Evolutionary conservation across 805 yeast species (phyloP).

Genomic region (Spathaspora hagerdaliae): DNA sequence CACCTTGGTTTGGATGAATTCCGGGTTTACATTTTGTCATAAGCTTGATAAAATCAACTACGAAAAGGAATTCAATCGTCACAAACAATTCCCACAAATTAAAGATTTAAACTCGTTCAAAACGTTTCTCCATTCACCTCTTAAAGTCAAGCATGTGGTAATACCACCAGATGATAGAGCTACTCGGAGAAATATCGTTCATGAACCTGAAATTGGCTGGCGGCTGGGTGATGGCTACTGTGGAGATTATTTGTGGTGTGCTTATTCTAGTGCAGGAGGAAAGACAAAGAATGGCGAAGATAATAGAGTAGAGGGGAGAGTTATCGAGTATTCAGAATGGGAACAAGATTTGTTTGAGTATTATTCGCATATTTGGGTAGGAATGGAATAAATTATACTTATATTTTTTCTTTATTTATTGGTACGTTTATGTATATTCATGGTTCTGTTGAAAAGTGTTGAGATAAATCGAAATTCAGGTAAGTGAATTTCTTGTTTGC

Average conservation of each 20-base stretch:
- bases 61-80: background rate
- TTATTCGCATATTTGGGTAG: conserved; percentile 51
- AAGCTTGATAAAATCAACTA: conserved; percentile 11
- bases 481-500: no score
- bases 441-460: no score
- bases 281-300: conserved; percentile 25
- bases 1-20: conserved; percentile 38
- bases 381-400: conserved; percentile 9
- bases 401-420: no score
- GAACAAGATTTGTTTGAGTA: conserved; percentile 29
- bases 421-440: no score
- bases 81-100: background rate
- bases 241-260: conserved; percentile 56
- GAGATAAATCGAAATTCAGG: no score
- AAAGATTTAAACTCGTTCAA: background rate
- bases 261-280: conserved; percentile 54
- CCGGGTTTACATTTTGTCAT: conserved; percentile 40
- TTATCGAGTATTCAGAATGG: conserved; percentile 35
- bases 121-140: background rate
- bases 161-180: background rate
- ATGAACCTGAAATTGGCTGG: conserved; percentile 48
- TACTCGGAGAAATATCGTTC: conserved; percentile 9
- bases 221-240: conserved; percentile 44
- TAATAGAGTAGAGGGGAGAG: conserved; percentile 39
- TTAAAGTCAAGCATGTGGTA: background rate